phyloP scores from a whole-genome alignment of 2,329 filamentous ascomycete species.

The Colletotrichum agaves region DNA sequence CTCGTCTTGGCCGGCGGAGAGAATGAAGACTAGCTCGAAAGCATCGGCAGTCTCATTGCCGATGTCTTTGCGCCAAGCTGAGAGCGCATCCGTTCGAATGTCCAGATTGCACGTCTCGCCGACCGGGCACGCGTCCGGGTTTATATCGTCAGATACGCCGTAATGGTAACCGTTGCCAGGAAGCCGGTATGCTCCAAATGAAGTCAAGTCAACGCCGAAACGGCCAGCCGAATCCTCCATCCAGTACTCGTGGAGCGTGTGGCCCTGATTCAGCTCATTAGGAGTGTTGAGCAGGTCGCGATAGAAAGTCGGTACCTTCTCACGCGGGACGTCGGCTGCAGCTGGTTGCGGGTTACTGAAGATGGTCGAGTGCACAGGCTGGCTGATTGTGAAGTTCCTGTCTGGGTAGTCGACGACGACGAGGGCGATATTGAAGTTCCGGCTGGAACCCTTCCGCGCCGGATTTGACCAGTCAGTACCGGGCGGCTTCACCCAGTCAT shows the following conservation, averaged over 20 bases:
- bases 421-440: conserved; percentile 67
- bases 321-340: conserved; percentile 48
- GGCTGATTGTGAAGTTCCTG: conserved; percentile 59
- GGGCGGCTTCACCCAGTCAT: conserved; percentile 58
- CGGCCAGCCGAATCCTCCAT: conserved; percentile 65
- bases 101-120: conserved; percentile 56
- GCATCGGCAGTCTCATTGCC: conserved; percentile 58
- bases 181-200: conserved; percentile 62
- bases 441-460: conserved; percentile 52
- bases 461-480: conserved; percentile 61
- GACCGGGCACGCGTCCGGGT: conserved; percentile 58
- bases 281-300: conserved; percentile 62
- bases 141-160: conserved; percentile 60
- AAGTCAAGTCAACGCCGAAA: conserved; percentile 63
- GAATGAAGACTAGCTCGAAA: conserved; percentile 64
- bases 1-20: conserved; percentile 65
- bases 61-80: conserved; percentile 61
- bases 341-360: conserved; percentile 61
- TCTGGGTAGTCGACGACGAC: conserved; percentile 64
- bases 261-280: conserved; percentile 58
- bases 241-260: conserved; percentile 67
- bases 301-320: conserved; percentile 61
- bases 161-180: conserved; percentile 61
- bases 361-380: conserved; percentile 56
- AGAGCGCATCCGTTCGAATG: conserved; percentile 60